phyloP scores from a whole-genome alignment of 225 moss, liverwort and hornwort species.

The Rhytidiadelphus loreus region DNA sequence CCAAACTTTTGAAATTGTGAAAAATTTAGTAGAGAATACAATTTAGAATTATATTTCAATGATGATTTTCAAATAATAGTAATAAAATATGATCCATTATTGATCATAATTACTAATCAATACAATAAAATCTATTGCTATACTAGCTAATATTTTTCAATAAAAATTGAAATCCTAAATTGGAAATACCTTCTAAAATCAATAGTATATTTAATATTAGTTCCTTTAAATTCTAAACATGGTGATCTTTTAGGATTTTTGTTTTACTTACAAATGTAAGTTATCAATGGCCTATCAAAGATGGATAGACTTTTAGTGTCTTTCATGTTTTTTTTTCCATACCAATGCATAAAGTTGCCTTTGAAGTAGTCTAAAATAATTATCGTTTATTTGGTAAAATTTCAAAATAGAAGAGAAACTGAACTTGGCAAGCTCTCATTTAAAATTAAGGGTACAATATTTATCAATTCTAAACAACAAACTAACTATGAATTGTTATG shows the following conservation, averaged over 20 bases:
- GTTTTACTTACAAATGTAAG: not conserved
- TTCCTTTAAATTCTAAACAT: accelerated
- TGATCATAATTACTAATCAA: no score
- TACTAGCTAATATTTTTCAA: no score
- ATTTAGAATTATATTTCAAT: no score
- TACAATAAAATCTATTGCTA: no score
- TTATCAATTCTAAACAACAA: not conserved
- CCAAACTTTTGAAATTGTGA: no score
- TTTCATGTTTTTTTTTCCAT: not conserved
- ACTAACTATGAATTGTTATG: not conserved
- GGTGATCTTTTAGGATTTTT: no score
- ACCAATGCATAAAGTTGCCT: not conserved
- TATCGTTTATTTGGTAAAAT: not conserved
- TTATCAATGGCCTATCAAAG: not conserved
- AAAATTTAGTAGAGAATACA: no score
- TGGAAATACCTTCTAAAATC: no score
- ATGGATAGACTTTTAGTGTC: not conserved
- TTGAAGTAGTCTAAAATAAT: not conserved
- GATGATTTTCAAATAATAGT: no score
- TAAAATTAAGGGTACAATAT: accelerated
- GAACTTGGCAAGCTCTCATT: not conserved
- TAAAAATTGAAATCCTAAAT: no score
- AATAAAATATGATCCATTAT: no score
- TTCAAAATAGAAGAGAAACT: accelerated
- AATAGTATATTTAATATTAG: not conserved